phyloP scores from a whole-genome alignment of 2,329 filamentous ascomycete species.

The Venturia aucupariae region DNA sequence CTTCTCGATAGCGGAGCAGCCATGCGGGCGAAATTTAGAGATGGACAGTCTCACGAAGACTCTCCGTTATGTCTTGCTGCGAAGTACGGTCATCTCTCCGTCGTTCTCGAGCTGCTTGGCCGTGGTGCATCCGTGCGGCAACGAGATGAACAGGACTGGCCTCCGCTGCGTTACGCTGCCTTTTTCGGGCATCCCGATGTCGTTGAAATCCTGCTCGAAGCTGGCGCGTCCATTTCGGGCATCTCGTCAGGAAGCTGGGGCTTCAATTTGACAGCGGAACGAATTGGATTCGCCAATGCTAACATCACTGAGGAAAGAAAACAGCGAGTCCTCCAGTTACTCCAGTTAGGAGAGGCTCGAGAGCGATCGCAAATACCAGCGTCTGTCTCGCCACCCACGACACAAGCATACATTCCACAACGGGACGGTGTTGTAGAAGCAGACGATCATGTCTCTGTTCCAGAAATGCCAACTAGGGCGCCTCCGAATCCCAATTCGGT shows the following conservation, averaged over 20 bases:
- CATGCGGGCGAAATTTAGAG: constrained; percentile 21
- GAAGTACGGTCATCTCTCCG: constrained; percentile 25
- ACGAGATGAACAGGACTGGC: constrained; percentile 30
- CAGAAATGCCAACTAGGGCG: constrained; percentile 3
- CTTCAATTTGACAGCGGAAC: constrained; percentile 14
- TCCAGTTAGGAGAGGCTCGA: not conserved
- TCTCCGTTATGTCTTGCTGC: constrained; percentile 31
- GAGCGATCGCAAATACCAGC: not conserved
- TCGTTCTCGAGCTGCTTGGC: constrained; percentile 26
- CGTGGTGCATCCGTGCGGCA: constrained; percentile 27
- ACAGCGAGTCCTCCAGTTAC: not conserved
- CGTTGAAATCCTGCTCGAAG: constrained; percentile 25
- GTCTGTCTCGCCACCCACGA: not conserved
- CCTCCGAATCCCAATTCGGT: not conserved
- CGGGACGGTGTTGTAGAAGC: not conserved
- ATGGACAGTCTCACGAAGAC: constrained; percentile 25
- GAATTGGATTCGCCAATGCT: constrained; percentile 16
- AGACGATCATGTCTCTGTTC: not conserved
- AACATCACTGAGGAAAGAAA: constrained; percentile 4
- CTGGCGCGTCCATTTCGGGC: constrained; percentile 16
- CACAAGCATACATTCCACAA: not conserved
- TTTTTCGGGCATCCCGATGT: constrained; percentile 29
- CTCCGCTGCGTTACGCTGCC: constrained; percentile 30
- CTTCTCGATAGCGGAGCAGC: constrained; percentile 26
- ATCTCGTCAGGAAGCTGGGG: constrained; percentile 15